Evolutionary conservation across 345 rosid genomes (phyloP).

Genomic region (Abelmoschus esculentus): DNA sequence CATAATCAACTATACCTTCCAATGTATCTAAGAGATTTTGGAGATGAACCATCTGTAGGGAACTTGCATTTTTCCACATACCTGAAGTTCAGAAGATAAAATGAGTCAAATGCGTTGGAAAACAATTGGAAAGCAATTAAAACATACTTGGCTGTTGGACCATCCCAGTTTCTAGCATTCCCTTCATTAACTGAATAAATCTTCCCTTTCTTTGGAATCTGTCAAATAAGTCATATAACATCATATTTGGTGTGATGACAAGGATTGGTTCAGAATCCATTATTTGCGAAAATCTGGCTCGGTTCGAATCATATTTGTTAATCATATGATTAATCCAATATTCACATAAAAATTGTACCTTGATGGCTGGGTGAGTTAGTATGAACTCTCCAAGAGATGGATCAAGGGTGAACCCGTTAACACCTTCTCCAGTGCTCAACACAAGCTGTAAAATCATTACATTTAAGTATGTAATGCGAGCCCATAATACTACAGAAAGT

Average conservation of each 20-base stretch:
- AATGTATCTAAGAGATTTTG: conserved; percentile 89
- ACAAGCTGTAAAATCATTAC: conserved; percentile 56
- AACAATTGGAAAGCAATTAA: conserved; percentile 9
- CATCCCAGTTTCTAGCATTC: conserved; percentile 95
- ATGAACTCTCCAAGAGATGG: conserved; percentile 98
- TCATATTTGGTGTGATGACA: no score
- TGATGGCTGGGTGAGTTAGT: conserved; percentile 81
- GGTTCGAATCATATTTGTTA: no score
- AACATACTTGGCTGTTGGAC: conserved; percentile 78
- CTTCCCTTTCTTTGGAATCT: conserved; percentile 93
- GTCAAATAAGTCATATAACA: not conserved
- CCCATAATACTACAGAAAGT: not conserved
- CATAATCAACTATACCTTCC: conserved; percentile 58
- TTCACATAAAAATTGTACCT: conserved; percentile 39
- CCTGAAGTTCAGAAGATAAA: conserved; percentile 27
- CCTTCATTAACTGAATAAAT: conserved; percentile 96
- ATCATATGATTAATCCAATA: conserved; percentile 1
- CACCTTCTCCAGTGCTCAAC: conserved; percentile 79
- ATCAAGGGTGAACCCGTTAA: conserved; percentile 89
- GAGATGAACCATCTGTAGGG: conserved; percentile 71
- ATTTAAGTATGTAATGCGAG: not conserved
- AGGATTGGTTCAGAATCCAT: no score
- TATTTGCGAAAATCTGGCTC: no score
- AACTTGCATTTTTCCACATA: conserved; percentile 93
- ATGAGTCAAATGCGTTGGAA: conserved; percentile 3